These are phyloP conservation scores for Eucommia ulmoides DNA, from an alignment of 257 asterid species.

Conservation along the genomic window DNA sequence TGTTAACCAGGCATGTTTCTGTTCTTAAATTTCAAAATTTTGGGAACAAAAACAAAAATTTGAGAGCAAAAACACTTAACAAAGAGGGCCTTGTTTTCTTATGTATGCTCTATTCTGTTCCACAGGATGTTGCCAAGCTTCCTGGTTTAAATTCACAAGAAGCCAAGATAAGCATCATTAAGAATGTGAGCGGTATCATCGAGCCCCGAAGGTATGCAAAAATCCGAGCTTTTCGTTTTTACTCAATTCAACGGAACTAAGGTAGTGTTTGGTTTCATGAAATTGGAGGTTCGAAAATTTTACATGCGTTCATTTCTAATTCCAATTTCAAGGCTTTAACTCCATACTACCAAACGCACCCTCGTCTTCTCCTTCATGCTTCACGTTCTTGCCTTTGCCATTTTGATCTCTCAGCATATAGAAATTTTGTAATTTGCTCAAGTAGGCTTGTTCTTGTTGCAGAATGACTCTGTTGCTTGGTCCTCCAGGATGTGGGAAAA, in stretches of 20 bases:
- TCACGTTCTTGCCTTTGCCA: no score
- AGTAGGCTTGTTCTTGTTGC: slow-evolving; percentile 12
- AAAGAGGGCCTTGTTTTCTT: not conserved
- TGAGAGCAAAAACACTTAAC: no score
- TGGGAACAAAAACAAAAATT: no score
- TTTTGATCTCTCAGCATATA: not conserved
- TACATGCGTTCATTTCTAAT: no score
- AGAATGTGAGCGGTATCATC: slow-evolving; percentile 41
- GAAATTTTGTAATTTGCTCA: not conserved
- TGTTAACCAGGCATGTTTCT: no score
- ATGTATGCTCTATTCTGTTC: slow-evolving; percentile 1
- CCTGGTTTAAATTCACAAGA: slow-evolving; percentile 34
- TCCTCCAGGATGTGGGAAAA: slow-evolving; percentile 74
- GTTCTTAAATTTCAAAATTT: no score
- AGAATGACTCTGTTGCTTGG: slow-evolving; percentile 61
- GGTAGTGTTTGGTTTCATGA: no score
- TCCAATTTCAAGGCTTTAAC: no score
- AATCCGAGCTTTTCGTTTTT: not conserved
- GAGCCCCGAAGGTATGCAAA: slow-evolving; percentile 53
- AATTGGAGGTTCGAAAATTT: no score
- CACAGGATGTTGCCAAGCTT: slow-evolving; percentile 38
- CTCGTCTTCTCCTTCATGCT: no score
- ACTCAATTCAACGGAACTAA: not conserved
- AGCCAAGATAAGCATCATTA: slow-evolving; percentile 33
- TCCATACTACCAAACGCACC: no score